A percentile compares a stretch with the other conserved stretches of the same genome.
These are phyloP conservation scores for Euphorbia schlechtendalii DNA, from an alignment of 441 rosid species.

Conservation along the genomic window DNA sequence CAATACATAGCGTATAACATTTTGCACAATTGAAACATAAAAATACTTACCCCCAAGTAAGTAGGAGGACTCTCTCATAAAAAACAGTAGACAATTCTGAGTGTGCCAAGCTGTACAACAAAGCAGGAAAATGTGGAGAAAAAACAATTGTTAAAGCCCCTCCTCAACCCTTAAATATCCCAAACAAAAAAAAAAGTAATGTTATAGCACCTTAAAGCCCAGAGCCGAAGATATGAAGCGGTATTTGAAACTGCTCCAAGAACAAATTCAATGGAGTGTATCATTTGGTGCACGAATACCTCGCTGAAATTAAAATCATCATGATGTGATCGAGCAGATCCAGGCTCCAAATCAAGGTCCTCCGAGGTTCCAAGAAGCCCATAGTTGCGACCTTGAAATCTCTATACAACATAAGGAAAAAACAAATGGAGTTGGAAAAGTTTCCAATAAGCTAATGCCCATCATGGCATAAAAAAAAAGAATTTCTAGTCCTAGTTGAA, in stretches of 20 bases:
- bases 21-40: conserved; percentile 2
- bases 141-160: conserved; percentile 8
- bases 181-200: conserved; percentile 1
- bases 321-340: conserved; percentile 71
- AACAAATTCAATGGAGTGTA: conserved; percentile 94
- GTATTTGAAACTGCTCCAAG: conserved; percentile 98
- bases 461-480: background rate
- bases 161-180: background rate
- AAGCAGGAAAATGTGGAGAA: conserved; percentile 20
- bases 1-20: conserved; percentile 1
- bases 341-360: conserved; percentile 75
- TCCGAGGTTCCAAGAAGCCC: conserved; percentile 84
- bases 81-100: conserved; percentile 94
- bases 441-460: background rate
- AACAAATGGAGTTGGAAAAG: background rate
- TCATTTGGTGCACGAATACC: conserved; percentile 98
- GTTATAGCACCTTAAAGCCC: conserved; percentile 80
- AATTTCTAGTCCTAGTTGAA: conserved; percentile 1
- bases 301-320: conserved; percentile 96
- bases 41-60: conserved; percentile 88
- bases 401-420: conserved; percentile 33
- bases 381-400: conserved; percentile 93
- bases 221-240: conserved; percentile 96
- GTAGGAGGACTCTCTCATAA: conserved; percentile 90
- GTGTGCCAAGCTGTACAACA: conserved; percentile 77